Evolutionary conservation across 1,284 basidiomycete genomes (phyloP), one percentile per base, ranked within the genome.

Genomic region (Apiotrichum siamense): DNA sequence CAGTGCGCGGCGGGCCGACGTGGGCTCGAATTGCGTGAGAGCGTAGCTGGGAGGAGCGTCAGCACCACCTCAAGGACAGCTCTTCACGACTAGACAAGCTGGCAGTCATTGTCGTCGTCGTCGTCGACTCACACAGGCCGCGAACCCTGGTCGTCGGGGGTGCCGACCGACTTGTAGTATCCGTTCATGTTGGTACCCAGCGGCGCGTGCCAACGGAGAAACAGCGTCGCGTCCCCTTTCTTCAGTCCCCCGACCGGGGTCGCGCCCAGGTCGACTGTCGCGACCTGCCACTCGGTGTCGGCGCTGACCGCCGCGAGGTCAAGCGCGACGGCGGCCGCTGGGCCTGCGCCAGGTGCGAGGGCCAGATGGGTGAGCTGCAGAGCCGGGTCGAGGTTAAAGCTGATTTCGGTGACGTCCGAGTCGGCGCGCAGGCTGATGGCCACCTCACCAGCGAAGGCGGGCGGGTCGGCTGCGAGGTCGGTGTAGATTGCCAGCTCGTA

Each of bases 1-100:
- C 70, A 90, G 87, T 11, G 85, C 84, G 44, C 82, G 78, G 51
- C 92, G 79, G 4, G 91, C 91, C 52, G 84, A 82, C 25, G 89
- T 94, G n/a, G 93, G 84, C 83, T 96, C 75, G 48, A 77, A 74
- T 69, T 92, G 88, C 25, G 88, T 91, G 52, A 92, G 76, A 36
- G 85, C 77, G 68, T 89, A 90, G 61, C 66, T 66, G 46, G 29
- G 29, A n/a, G n/a, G n/a, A n/a, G n/a, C n/a, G n/a, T n/a, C n/a
- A n/a, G n/a, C n/a, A n/a, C n/a, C n/a, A n/a, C n/a, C n/a, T n/a
- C n/a, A n/a, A n/a, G n/a, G n/a, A n/a, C n/a, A n/a, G n/a, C n/a
- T n/a, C n/a, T n/a, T n/a, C n/a, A n/a, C n/a, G n/a, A n/a, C n/a
- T n/a, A n/a, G n/a, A n/a, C n/a, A 1, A n/a, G 26, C n/a, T 9